A percentile compares a stretch with the other conserved stretches of the same genome.
Conservation (phyloP, 164 flowering plant species). For the Annona cherimola region DNA sequence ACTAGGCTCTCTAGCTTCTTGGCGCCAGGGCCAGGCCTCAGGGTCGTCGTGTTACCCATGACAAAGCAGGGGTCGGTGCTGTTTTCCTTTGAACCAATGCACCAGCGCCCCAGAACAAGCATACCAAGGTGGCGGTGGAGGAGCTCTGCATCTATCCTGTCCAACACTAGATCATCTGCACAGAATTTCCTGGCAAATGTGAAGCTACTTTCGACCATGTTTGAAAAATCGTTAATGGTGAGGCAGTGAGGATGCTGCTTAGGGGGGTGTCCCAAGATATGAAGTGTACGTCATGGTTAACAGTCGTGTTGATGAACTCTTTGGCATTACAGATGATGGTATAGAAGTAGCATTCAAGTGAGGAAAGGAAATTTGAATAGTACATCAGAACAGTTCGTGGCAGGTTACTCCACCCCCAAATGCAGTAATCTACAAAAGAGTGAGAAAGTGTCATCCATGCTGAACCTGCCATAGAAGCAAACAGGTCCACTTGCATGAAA, state of each 20-base stretch:
- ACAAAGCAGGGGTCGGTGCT: slow-evolving; percentile 32
- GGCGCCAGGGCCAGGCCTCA: slow-evolving; percentile 38
- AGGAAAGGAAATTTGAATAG: slow-evolving; percentile 38
- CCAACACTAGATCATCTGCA: slow-evolving; percentile 33
- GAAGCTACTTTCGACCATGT: slow-evolving; percentile 32
- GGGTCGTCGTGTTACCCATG: slow-evolving; percentile 21
- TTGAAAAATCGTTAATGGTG: slow-evolving; percentile 24
- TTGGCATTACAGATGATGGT: slow-evolving; percentile 39
- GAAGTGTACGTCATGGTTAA: slow-evolving; percentile 35
- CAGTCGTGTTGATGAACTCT: slow-evolving; percentile 34
- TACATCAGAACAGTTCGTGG: slow-evolving; percentile 41
- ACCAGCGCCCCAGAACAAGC: slow-evolving; percentile 39
- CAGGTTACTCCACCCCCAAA: slow-evolving; percentile 45
- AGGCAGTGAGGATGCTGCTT: slow-evolving; percentile 41
- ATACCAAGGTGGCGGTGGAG: slow-evolving; percentile 22
- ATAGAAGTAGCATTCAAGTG: slow-evolving; percentile 41
- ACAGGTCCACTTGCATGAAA: not conserved
- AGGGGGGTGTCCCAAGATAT: slow-evolving; percentile 41
- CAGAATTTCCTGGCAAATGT: slow-evolving; percentile 39
- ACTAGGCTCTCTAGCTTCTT: slow-evolving; percentile 30
- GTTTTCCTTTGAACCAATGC: slow-evolving; percentile 25
- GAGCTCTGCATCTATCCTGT: slow-evolving; percentile 36
- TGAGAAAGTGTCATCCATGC: slow-evolving; percentile 44
- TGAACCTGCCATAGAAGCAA: slow-evolving; percentile 26
- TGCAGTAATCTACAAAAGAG: slow-evolving; percentile 34